These are phyloP conservation scores for Paraphaeosphaeria minitans DNA, from an alignment of 2,329 filamentous ascomycete species.

Conservation along the genomic window DNA sequence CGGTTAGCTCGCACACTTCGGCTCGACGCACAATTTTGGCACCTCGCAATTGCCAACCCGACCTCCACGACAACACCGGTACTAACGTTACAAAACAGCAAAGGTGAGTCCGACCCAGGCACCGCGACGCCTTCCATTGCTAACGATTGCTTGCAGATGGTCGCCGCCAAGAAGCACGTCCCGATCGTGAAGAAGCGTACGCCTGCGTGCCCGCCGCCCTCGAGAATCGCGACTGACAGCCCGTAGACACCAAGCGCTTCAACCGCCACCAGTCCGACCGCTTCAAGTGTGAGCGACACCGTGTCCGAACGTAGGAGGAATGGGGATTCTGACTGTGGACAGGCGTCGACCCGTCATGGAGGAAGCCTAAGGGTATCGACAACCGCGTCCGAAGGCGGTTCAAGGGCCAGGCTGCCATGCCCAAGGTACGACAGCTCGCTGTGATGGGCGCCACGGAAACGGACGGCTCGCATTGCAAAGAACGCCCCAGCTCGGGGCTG, in stretches of 20 bases:
- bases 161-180: constrained; percentile 98
- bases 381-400: constrained; percentile 97
- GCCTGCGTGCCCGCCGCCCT: constrained; percentile 51
- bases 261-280: constrained; percentile 96
- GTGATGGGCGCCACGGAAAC: constrained; percentile 5
- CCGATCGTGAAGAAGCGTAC: constrained; percentile 99
- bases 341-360: constrained; percentile 81
- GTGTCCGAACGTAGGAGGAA: constrained; percentile 12
- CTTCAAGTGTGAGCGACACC: constrained; percentile 72
- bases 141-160: constrained; percentile 69
- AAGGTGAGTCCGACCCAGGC: constrained; percentile 39
- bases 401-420: constrained; percentile 94
- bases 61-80: constrained; percentile 37
- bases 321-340: constrained; percentile 35
- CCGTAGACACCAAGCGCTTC: constrained; percentile 88
- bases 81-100: constrained; percentile 17
- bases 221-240: constrained; percentile 42
- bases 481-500: background rate
- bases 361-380: constrained; percentile 99
- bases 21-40: constrained; percentile 24
- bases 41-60: constrained; percentile 20
- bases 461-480: constrained; percentile 2
- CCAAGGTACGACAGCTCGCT: constrained; percentile 73
- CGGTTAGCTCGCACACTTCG: constrained; percentile 32
- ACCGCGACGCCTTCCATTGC: constrained; percentile 19